These are phyloP conservation scores for Colletotrichum sp. DNA, from an alignment of 2,329 filamentous ascomycete genomes.

Conservation along the genomic window DNA sequence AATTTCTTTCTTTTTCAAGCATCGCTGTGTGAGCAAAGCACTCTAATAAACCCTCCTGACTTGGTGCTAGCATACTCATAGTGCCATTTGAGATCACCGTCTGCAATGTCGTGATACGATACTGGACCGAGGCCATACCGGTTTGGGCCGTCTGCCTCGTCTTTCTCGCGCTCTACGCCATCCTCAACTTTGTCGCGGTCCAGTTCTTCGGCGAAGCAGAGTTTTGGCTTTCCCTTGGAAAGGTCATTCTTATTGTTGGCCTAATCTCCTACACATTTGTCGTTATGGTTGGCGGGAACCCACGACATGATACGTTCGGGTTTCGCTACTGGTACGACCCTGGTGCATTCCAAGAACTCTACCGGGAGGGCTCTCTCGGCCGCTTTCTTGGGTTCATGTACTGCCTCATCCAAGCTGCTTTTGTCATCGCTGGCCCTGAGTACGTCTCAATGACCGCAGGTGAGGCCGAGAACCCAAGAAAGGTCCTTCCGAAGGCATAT, in stretches of 20 bases:
- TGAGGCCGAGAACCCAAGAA: background rate
- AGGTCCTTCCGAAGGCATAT: background rate
- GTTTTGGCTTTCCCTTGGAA: background rate
- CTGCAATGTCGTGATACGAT: background rate
- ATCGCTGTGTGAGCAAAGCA: background rate
- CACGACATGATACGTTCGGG: background rate
- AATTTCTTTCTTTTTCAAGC: background rate
- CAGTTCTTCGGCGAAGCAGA: background rate
- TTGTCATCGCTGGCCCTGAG: background rate
- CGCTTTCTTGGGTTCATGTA: background rate
- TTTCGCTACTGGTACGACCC: background rate
- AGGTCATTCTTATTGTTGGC: background rate
- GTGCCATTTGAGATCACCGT: background rate
- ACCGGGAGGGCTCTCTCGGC: background rate
- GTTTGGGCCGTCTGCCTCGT: background rate
- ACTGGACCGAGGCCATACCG: background rate
- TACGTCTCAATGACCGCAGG: background rate
- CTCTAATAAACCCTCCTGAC: background rate
- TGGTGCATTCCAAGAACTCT: background rate
- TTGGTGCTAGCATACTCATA: background rate
- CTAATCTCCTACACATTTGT: background rate
- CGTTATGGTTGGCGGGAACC: background rate
- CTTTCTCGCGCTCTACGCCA: background rate
- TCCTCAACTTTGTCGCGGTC: background rate
- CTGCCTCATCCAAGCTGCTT: background rate